Percentiles rank a stretch among this genome's conserved stretches.
These are phyloP conservation scores for Leptosphaerulina australis DNA, from an alignment of 2,329 filamentous ascomycete genomes.

Conservation along the genomic window DNA sequence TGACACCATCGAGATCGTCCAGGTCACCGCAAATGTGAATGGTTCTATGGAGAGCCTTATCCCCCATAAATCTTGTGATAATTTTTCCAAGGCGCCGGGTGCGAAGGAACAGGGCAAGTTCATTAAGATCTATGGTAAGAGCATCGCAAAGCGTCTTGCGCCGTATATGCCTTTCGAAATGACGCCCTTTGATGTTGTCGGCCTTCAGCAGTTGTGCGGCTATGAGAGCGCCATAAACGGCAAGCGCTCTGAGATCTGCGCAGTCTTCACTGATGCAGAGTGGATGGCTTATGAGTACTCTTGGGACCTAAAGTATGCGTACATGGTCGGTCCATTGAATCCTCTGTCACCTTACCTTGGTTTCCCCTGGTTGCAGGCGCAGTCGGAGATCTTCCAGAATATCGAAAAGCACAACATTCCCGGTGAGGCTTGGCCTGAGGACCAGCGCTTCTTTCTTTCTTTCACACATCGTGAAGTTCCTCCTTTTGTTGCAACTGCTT, in stretches of 20 bases:
- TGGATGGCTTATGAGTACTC: constrained; percentile 70
- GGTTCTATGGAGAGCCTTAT: constrained; percentile 40
- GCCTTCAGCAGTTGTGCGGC: constrained; percentile 68
- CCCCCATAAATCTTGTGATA: constrained; percentile 44
- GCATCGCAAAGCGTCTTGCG: constrained; percentile 33
- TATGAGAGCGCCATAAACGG: constrained; percentile 68
- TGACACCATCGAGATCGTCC: constrained; percentile 41
- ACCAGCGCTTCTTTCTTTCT: constrained; percentile 67
- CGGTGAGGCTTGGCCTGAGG: constrained; percentile 47
- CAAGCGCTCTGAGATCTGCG: constrained; percentile 61
- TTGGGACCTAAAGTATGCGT: constrained; percentile 66
- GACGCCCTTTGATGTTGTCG: constrained; percentile 65
- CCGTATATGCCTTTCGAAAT: constrained; percentile 60
- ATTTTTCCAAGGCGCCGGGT: constrained; percentile 43
- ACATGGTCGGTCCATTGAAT: constrained; percentile 69
- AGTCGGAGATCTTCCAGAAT: constrained; percentile 48
- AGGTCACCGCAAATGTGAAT: constrained; percentile 39
- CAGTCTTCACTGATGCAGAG: constrained; percentile 65
- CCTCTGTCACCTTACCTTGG: constrained; percentile 62
- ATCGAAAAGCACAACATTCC: constrained; percentile 45
- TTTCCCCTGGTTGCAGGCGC: constrained; percentile 69
- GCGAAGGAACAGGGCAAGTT: constrained; percentile 38
- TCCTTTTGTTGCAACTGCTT: constrained; percentile 68
- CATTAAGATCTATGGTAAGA: constrained; percentile 36
- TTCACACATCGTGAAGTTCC: constrained; percentile 73